These are phyloP conservation scores for Xylariaceae sp. DNA, from an alignment of 2,329 filamentous ascomycete species.

Conservation along the genomic window DNA sequence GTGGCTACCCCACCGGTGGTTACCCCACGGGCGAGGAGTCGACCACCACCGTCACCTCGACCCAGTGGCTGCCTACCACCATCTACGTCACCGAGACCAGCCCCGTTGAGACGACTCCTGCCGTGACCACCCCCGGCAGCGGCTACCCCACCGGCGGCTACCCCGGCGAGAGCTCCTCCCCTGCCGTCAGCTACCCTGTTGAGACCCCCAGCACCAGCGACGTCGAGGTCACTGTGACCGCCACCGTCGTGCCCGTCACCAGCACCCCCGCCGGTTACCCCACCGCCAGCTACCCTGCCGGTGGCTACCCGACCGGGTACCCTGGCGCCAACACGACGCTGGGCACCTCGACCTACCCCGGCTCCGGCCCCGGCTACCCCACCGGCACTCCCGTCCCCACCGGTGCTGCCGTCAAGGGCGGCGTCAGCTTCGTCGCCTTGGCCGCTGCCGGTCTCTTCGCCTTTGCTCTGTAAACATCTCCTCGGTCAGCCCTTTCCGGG, in stretches of 20 bases:
- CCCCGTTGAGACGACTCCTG: constrained; percentile 9
- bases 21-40: constrained; percentile 7
- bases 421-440: constrained; percentile 13
- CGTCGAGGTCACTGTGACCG: constrained; percentile 19
- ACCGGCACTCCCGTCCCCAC: constrained; percentile 12
- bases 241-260: constrained; percentile 21
- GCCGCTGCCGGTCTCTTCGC: constrained; percentile 14
- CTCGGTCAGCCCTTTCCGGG: background rate
- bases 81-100: constrained; percentile 13
- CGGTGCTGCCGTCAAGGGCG: constrained; percentile 13
- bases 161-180: constrained; percentile 2
- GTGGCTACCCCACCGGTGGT: constrained; percentile 1
- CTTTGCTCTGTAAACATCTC: constrained; percentile 12
- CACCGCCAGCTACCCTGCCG: constrained; percentile 11
- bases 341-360: constrained; percentile 11
- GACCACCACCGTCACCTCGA: constrained; percentile 17
- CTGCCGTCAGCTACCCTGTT: constrained; percentile 6
- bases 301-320: constrained; percentile 15
- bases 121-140: constrained; percentile 1
- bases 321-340: constrained; percentile 19
- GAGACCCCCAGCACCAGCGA: constrained; percentile 12
- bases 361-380: constrained; percentile 5
- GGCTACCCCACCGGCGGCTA: constrained; percentile 2
- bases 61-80: constrained; percentile 10
- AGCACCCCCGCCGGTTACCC: constrained; percentile 14